A percentile compares a stretch with the other conserved stretches of the same genome.
These are phyloP conservation scores for Exophiala oligosperma DNA, from an alignment of 2,329 filamentous ascomycete genomes.

Conservation along the genomic window DNA sequence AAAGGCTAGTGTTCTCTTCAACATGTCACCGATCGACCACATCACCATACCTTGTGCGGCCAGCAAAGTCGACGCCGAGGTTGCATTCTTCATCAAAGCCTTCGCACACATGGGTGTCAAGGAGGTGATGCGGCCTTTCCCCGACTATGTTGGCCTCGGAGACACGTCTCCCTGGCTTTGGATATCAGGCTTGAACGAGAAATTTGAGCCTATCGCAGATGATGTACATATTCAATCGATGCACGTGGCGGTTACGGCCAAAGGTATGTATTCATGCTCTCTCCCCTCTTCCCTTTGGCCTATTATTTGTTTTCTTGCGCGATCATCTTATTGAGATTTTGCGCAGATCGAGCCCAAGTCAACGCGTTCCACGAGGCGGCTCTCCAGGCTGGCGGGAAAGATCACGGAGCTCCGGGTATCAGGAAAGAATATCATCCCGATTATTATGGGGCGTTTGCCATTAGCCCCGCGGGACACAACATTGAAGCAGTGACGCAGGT, in stretches of 20 bases:
- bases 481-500: conserved; percentile 46
- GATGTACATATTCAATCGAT: conserved; percentile 3
- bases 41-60: conserved; percentile 31
- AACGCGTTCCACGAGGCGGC: conserved; percentile 48
- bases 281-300: neutral
- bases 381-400: conserved; percentile 45
- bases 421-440: conserved; percentile 45
- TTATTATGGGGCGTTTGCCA: conserved; percentile 55
- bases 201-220: conserved; percentile 16
- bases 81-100: conserved; percentile 34
- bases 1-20: neutral
- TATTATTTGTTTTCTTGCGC: neutral
- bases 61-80: conserved; percentile 32
- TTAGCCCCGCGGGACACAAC: conserved; percentile 55
- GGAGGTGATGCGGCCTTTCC: conserved; percentile 32
- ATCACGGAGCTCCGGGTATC: conserved; percentile 52
- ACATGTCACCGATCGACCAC: conserved; percentile 42
- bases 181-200: conserved; percentile 24
- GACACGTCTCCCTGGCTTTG: conserved; percentile 32
- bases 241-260: conserved; percentile 17
- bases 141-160: conserved; percentile 33
- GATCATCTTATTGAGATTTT: neutral
- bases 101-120: conserved; percentile 34
- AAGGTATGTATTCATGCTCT: conserved; percentile 11
- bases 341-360: conserved; percentile 35